Conservation (phyloP, 345 rosid genomes). For the Eucalyptus cloeziana region DNA sequence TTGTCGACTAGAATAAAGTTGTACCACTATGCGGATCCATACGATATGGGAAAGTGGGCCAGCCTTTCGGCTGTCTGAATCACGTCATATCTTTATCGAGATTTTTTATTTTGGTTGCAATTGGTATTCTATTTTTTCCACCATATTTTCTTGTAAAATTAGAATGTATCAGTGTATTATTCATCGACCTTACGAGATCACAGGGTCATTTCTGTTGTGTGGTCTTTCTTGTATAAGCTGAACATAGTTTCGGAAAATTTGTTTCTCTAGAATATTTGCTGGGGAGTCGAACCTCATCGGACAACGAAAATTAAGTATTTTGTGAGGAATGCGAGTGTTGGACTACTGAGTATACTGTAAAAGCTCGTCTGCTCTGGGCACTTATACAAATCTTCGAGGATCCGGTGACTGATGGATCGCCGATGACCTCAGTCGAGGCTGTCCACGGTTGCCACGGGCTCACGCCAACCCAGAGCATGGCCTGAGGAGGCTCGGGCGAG, state of each 20-base stretch:
- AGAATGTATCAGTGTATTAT: not conserved
- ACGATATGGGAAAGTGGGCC: slow-evolving; percentile 86
- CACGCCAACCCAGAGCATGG: fast-evolving
- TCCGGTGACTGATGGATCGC: not conserved
- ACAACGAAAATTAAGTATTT: not conserved
- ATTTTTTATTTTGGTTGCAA: not conserved
- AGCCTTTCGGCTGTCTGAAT: slow-evolving; percentile 54
- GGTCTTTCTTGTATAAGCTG: not conserved
- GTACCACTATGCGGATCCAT: slow-evolving; percentile 64
- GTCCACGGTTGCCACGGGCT: not conserved
- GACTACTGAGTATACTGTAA: too few species aligned
- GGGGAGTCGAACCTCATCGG: not conserved
- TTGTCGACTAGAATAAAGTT: slow-evolving; percentile 58
- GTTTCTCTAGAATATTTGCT: not conserved
- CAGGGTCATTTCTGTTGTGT: not conserved
- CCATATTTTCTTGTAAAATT: not conserved
- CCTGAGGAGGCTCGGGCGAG: fast-evolving
- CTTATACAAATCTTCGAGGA: too few species aligned
- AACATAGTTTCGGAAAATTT: not conserved
- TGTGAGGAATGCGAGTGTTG: too few species aligned
- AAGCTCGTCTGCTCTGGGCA: too few species aligned
- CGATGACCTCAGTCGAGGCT: fast-evolving
- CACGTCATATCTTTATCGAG: not conserved
- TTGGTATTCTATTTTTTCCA: not conserved
- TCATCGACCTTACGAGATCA: fast-evolving